Evolutionary conservation across 2,329 filamentous ascomycete species (phyloP), one percentile per base, ranked within the genome.

Genomic region (Colletotrichum orchidophilum): DNA sequence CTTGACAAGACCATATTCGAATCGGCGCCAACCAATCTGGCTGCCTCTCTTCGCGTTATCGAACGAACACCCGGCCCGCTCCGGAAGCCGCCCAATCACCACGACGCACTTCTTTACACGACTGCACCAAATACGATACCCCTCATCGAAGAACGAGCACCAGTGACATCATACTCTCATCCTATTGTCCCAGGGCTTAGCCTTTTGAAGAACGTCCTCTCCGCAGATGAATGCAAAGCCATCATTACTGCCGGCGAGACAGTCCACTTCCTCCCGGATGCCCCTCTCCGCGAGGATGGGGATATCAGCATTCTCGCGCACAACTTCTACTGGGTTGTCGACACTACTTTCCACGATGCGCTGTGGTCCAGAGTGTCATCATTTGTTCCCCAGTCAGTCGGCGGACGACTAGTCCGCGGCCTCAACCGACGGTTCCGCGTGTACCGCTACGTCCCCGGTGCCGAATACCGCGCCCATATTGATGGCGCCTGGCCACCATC

Each of bases 401-500:
- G 85, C 15, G 91, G 91, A 0, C 87, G 87, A 42, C 77, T 83
- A 26, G 90, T 88, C 0, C 84, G 91, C 5, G 91, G 92, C 0
- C 82, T 94, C 66, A 94, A 94, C 75, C 84, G 92, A 1, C 87
- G 92, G 6, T 94, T 93, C 81, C 86, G 92, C 21, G 91, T 93
- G 0, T 94, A 94, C 73, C 85, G 92, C 75, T 94, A 94, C 70
- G 91, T 93, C 0, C 91, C 91, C 1, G 91, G 91, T 1, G 92
- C 92, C 0, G 92, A 93, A 77, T 94, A 94, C 75, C 83, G 92
- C 8, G 90, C 88, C 70, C 92, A 93, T 74, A 93, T 94, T 70
- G 85, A 94, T 74, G 92, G 92, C 8, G 92, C 91, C 0, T 94
- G 92, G 92, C 92, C 92, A 13, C 91, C 92, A 0, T 93, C 91